Conservation (phyloP, 306 rosid genomes). For the Cicer pinnatifidum region DNA sequence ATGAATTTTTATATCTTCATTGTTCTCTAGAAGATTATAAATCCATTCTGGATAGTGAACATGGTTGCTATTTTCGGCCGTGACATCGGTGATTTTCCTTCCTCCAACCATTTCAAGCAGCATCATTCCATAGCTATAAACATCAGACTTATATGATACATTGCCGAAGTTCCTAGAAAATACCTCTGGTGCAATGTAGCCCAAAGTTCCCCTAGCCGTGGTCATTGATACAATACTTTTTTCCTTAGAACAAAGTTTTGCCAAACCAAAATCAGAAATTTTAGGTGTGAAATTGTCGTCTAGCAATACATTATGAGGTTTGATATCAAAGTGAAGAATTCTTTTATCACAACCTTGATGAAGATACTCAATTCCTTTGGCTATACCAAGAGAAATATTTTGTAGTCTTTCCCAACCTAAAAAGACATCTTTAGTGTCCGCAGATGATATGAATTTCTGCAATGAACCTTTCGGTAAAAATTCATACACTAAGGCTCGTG, state of each 20-base stretch:
- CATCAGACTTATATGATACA: slow-evolving; percentile 30
- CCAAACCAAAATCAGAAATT: slow-evolving; percentile 42
- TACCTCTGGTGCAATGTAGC: slow-evolving; percentile 41
- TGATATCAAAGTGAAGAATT: slow-evolving; percentile 49
- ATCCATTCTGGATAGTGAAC: slow-evolving; percentile 46
- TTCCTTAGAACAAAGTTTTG: slow-evolving; percentile 38
- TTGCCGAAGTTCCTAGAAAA: slow-evolving; percentile 34
- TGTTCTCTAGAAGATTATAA: slow-evolving; percentile 39
- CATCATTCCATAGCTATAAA: slow-evolving; percentile 40
- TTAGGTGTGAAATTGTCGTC: slow-evolving; percentile 31
- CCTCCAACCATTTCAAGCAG: slow-evolving; percentile 34
- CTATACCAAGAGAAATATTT: slow-evolving; percentile 41
- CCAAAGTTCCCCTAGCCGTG: slow-evolving; percentile 37
- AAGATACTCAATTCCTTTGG: slow-evolving; percentile 49
- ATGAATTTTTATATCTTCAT: slow-evolving; percentile 39
- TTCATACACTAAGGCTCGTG: slow-evolving; percentile 45
- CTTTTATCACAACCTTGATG: slow-evolving; percentile 49
- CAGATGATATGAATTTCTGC: slow-evolving; percentile 44
- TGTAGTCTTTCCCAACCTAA: slow-evolving; percentile 48
- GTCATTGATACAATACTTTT: slow-evolving; percentile 42
- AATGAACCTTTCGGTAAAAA: slow-evolving; percentile 47
- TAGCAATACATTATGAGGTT: slow-evolving; percentile 32
- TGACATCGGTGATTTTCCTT: slow-evolving; percentile 36
- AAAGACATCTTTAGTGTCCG: slow-evolving; percentile 14
- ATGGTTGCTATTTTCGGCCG: not conserved